Percentiles rank a stretch among this genome's conserved stretches.
phyloP scores from a whole-genome alignment of 495 filamentous ascomycete species.

The Cladorrhinum samala region DNA sequence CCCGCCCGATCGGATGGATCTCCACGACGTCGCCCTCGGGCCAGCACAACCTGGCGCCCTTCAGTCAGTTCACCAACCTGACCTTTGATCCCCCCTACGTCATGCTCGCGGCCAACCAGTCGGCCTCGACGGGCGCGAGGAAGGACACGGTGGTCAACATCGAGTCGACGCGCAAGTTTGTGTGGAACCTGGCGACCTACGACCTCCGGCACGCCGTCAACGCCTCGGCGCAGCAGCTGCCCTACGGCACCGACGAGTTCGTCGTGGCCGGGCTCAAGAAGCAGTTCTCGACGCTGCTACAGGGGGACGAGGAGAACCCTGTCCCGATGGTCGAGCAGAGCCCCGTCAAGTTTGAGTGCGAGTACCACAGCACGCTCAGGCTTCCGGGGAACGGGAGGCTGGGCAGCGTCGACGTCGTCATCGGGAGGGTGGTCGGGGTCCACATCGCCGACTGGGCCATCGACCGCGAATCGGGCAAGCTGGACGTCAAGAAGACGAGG shows the following conservation, averaged over 20 bases:
- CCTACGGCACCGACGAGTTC: slow-evolving; percentile 49
- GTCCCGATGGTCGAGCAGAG: slow-evolving; percentile 46
- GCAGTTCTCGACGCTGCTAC: slow-evolving; percentile 22
- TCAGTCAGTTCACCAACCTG: slow-evolving; percentile 54
- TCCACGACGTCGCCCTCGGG: slow-evolving; percentile 17
- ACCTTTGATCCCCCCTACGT: slow-evolving; percentile 56
- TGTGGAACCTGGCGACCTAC: slow-evolving; percentile 54
- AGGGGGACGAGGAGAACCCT: slow-evolving; percentile 24
- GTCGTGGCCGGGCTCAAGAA: slow-evolving; percentile 41
- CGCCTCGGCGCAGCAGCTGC: slow-evolving; percentile 38
- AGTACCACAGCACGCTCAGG: slow-evolving; percentile 45
- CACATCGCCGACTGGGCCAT: slow-evolving; percentile 49
- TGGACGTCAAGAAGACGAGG: slow-evolving; percentile 49
- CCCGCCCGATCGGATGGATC: slow-evolving; percentile 21
- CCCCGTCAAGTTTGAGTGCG: slow-evolving; percentile 53
- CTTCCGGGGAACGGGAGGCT: slow-evolving; percentile 49
- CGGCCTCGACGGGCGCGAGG: slow-evolving; percentile 28
- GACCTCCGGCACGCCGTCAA: slow-evolving; percentile 48
- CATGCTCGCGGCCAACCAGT: slow-evolving; percentile 51
- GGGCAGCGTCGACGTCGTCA: slow-evolving; percentile 49
- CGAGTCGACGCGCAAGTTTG: slow-evolving; percentile 48
- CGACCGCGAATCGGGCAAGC: slow-evolving; percentile 36
- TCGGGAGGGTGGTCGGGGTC: slow-evolving; percentile 50
- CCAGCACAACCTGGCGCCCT: slow-evolving; percentile 49
- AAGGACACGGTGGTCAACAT: slow-evolving; percentile 52